These are phyloP conservation scores for Fusarium heterosporum DNA, from an alignment of 2,329 filamentous ascomycete species.

Conservation along the genomic window DNA sequence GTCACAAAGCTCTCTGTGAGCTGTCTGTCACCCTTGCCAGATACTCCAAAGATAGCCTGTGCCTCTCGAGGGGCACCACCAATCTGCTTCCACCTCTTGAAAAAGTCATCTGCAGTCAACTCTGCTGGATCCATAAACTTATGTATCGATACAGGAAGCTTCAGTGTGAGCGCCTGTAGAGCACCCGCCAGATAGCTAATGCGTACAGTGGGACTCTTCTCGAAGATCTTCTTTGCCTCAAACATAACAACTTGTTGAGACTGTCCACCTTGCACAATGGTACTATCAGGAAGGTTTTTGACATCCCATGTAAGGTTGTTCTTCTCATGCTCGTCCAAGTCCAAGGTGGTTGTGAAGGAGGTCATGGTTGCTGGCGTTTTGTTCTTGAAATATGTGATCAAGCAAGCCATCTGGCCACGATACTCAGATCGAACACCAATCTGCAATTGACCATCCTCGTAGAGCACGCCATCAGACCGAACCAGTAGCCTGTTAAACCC, in stretches of 20 bases:
- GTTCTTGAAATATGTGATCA: slow-evolving; percentile 97
- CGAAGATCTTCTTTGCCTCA: slow-evolving; percentile 84
- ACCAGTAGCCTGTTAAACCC: slow-evolving; percentile 89
- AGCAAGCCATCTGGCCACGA: slow-evolving; percentile 91
- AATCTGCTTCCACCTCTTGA: slow-evolving; percentile 99
- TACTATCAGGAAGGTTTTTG: slow-evolving; percentile 88
- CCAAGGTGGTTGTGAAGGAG: slow-evolving; percentile 93
- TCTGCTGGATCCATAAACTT: slow-evolving; percentile 98
- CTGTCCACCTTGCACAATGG: slow-evolving; percentile 78
- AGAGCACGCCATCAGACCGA: slow-evolving; percentile 85
- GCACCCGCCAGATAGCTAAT: slow-evolving; percentile 95
- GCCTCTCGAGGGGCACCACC: slow-evolving; percentile 88
- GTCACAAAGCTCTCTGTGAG: slow-evolving; percentile 79
- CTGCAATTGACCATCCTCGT: slow-evolving; percentile 95
- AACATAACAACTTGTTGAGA: slow-evolving; percentile 96
- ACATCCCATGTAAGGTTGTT: slow-evolving; percentile 82
- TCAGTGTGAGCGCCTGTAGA: slow-evolving; percentile 90
- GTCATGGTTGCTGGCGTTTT: slow-evolving; percentile 86
- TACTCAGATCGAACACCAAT: slow-evolving; percentile 94
- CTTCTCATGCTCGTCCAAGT: slow-evolving; percentile 77
- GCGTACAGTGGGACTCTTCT: slow-evolving; percentile 87
- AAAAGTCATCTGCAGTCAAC: slow-evolving; percentile 91
- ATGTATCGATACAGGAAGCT: slow-evolving; percentile 87
- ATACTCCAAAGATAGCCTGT: slow-evolving; percentile 84
- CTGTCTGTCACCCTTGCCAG: slow-evolving; percentile 64